Base-by-base conservation (phyloP, 2,329 filamentous ascomycete genomes). In the Aspergillus eucalypticola region DNA sequence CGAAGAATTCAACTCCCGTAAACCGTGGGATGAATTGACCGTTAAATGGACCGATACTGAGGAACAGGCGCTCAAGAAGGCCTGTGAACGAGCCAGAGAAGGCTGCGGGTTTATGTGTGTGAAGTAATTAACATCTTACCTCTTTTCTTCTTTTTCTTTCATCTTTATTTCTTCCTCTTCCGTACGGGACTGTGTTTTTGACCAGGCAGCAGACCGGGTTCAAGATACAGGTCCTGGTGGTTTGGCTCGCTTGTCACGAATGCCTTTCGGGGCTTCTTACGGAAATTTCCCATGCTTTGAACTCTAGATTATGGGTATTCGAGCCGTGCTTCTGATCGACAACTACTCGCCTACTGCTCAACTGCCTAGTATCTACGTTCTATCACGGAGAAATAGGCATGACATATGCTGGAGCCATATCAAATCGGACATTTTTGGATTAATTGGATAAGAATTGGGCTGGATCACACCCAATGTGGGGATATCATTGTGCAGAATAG, bases 21-120 rank as follows among this genome's bases (percentile, higher is more conserved):
- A 87, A 59, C 76, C 76, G 23, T 88, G 86, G 86, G 83, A 88
- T 70, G 77, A 88, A 60, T 68, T 88, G 63, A 84, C 76, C 54
- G 83, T 88, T 39, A 82, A 86, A 67, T 89, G 86, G 86, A 88
- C 86, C 19, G 86, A 88, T 74, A 78, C 76, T 2, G 86, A 89
- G 69, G 83, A 87, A 64, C 85, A 88, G 71, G 82, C 80, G 46
- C 70, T 89, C 56, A 82, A 82, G 64, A 76, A 72, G 59, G 86
- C 86, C 1, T 84, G 82, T 67, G 79, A 83, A 66, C 77, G 74
- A 58, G 86, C 86, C 3, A 81, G 86, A 57, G 79, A 81, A 56
- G 86, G 86, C 0, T 78, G 86, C 60, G 86, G 83, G 1, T 85
- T 88, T 63, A 78, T 88, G 66, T 78, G 78, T 65, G 81, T 88